A percentile compares a stretch with the other conserved stretches of the same genome.
Evolutionary conservation across 129 eudicot species (phyloP).

Genomic region (Gnaphalium uliginosum): DNA sequence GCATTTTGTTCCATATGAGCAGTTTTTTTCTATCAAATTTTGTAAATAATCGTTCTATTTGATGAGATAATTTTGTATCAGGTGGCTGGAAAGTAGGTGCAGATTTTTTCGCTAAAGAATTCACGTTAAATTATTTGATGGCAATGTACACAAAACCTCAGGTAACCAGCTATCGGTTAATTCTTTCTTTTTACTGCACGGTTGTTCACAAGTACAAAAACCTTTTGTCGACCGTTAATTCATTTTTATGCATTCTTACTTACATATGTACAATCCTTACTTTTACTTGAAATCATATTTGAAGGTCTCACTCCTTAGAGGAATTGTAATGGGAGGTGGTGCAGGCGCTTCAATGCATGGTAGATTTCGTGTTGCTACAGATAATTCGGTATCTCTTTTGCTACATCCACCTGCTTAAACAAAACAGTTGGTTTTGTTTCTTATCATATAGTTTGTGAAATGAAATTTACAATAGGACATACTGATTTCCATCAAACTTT

Average conservation of each 20-base stretch:
- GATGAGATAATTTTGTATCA: constrained; percentile 29
- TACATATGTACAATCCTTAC: constrained; percentile 8
- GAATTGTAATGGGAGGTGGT: constrained; percentile 99
- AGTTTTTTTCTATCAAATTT: neutral
- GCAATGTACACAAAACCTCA: constrained; percentile 88
- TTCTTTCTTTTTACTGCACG: neutral
- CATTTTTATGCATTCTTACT: constrained; percentile 11
- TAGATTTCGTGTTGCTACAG: constrained; percentile 91
- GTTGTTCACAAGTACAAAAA: neutral
- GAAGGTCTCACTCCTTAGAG: constrained; percentile 83
- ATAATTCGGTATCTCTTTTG: constrained; percentile 74
- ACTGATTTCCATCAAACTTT: neutral
- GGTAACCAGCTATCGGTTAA: constrained; percentile 37
- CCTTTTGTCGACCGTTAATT: neutral
- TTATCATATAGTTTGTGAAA: too few relatives aligned
- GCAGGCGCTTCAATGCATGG: constrained; percentile 94
- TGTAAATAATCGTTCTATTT: constrained; percentile 1
- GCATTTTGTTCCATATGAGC: neutral
- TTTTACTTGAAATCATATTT: constrained; percentile 24
- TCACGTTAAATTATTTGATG: constrained; percentile 66
- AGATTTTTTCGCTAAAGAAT: constrained; percentile 63
- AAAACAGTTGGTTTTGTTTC: too few relatives aligned
- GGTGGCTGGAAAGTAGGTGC: constrained; percentile 81
- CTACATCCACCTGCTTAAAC: neutral
- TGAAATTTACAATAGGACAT: too few relatives aligned